These are phyloP conservation scores for Pseudopyricularia javanii DNA, from an alignment of 2,329 filamentous ascomycete genomes.

Conservation along the genomic window DNA sequence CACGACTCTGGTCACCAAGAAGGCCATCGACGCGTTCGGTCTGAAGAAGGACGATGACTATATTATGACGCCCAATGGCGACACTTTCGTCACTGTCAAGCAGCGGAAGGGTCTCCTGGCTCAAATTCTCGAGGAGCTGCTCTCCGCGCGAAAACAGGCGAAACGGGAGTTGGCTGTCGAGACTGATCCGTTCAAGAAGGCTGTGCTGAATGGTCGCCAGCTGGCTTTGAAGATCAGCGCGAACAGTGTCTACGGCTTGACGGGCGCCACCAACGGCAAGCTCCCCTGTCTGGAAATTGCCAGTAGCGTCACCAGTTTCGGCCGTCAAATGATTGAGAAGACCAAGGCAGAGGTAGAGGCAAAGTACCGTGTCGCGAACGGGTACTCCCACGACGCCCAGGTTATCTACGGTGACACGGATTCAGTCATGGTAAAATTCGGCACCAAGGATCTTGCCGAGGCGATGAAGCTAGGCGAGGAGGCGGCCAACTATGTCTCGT, in stretches of 20 bases:
- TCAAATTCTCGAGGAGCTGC: slow-evolving; percentile 88
- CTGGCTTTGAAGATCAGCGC: slow-evolving; percentile 92
- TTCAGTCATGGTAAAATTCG: slow-evolving; percentile 99
- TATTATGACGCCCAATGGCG: slow-evolving; percentile 88
- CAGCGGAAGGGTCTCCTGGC: slow-evolving; percentile 84
- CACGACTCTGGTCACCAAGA: slow-evolving; percentile 78
- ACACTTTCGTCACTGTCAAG: slow-evolving; percentile 81
- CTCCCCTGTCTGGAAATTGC: slow-evolving; percentile 90
- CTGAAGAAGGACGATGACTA: slow-evolving; percentile 88
- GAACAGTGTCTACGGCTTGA: slow-evolving; percentile 96
- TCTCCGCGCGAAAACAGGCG: slow-evolving; percentile 85
- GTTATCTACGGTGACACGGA: slow-evolving; percentile 99
- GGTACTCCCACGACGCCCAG: slow-evolving; percentile 86
- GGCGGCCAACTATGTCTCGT: slow-evolving; percentile 76
- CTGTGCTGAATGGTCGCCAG: slow-evolving; percentile 93
- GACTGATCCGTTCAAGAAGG: slow-evolving; percentile 94
- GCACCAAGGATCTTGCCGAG: slow-evolving; percentile 71
- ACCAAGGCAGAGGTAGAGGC: slow-evolving; percentile 93
- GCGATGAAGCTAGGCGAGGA: slow-evolving; percentile 95
- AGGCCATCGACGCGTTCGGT: slow-evolving; percentile 59
- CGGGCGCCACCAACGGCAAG: slow-evolving; percentile 91
- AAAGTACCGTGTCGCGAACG: slow-evolving; percentile 83
- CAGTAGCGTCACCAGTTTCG: slow-evolving; percentile 93
- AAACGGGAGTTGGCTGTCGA: slow-evolving; percentile 82
- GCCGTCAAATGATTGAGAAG: slow-evolving; percentile 97